Evolutionary conservation across 768 basidiomycete genomes (phyloP).

Genomic region (Asterophora parasitica): DNA sequence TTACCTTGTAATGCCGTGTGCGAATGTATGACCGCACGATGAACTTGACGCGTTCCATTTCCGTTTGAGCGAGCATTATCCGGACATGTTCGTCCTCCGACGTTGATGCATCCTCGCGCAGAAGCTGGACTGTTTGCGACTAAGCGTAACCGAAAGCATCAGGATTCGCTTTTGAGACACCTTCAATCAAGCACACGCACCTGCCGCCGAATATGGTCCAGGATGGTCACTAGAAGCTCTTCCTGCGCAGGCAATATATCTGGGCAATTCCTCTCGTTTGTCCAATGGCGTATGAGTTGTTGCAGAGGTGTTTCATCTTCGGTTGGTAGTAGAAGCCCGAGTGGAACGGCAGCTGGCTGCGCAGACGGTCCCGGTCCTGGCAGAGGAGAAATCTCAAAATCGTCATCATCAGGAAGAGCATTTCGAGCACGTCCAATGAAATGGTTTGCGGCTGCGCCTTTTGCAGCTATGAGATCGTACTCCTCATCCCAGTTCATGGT

Average conservation of each 20-base stretch:
- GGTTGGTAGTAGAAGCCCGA: slow-evolving; percentile 13
- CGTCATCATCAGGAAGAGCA: slow-evolving; percentile 32
- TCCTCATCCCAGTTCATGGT: slow-evolving; percentile 37
- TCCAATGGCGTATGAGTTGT: slow-evolving; percentile 75
- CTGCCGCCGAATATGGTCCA: slow-evolving; percentile 81
- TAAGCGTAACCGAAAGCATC: slow-evolving; percentile 25
- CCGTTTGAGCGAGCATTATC: slow-evolving; percentile 90
- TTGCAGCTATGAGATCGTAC: slow-evolving; percentile 23
- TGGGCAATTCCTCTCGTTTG: slow-evolving; percentile 79
- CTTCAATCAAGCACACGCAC: slow-evolving; percentile 37
- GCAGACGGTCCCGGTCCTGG: slow-evolving; percentile 13
- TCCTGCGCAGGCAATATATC: slow-evolving; percentile 76
- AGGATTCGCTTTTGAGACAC: not conserved
- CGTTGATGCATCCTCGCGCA: slow-evolving; percentile 76
- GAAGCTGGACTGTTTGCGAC: slow-evolving; percentile 72
- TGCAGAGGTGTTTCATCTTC: slow-evolving; percentile 56
- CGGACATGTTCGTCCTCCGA: slow-evolving; percentile 92
- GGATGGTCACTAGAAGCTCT: slow-evolving; percentile 53
- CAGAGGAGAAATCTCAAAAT: slow-evolving; percentile 32
- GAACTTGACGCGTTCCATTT: slow-evolving; percentile 92
- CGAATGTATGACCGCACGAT: slow-evolving; percentile 86
- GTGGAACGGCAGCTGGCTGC: slow-evolving; percentile 4
- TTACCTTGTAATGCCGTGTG: slow-evolving; percentile 80
- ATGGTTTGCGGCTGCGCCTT: slow-evolving; percentile 19
- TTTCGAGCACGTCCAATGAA: slow-evolving; percentile 31